Base-by-base conservation (phyloP, 2,329 filamentous ascomycete genomes). In the Sarocladium kiliense region DNA sequence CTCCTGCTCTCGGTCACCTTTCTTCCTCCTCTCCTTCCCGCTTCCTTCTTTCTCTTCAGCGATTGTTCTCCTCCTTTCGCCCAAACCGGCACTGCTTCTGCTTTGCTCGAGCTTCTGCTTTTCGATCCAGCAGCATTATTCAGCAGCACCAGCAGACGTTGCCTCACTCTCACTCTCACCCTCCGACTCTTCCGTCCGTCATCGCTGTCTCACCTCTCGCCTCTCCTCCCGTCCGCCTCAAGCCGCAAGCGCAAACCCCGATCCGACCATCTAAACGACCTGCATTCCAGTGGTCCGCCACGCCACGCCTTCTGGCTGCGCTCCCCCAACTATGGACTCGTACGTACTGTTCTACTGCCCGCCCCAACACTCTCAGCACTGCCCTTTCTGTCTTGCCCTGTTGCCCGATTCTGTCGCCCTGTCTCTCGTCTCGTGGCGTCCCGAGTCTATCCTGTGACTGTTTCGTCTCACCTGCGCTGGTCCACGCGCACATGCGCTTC, bases 301-400 rank as follows among this genome's bases (percentile, higher is more conserved):
- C 44, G n/a, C 44, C 44, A 47, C 44, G 23, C 41, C n/a, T 16
- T 23, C 21, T 27, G 10, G 44, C 44, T 12, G 14, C 7, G 11
- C 25, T 11, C 23, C 16, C 44, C n/a, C 27, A 19, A 39, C 19
- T n/a, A 57, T 57, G 56, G 56, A 57, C n/a, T 53, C 56, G 56
- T 57, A 57, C 30, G 56, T 57, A 47, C 19, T n/a, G 18, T 44
- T 14, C 37, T 19, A n/a, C n/a, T 39, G n/a, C 51, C 23, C 18
- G 23, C 36, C 7, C 1, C 37, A 27, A 14, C 39, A 18, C 12
- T 18, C 30, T 19, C 37, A 19, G 10, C 19, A 30, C 41, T 55
- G 19, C 21, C 19, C 14, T 18, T 41, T 42, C 25, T 19, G 30
- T 30, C 53, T 45, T 55, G 44, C n/a, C 10, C 39, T 23, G n/a